phyloP scores from a whole-genome alignment of 371 early-diverging fungal genomes.

The Lichtheimia hyalospora region DNA sequence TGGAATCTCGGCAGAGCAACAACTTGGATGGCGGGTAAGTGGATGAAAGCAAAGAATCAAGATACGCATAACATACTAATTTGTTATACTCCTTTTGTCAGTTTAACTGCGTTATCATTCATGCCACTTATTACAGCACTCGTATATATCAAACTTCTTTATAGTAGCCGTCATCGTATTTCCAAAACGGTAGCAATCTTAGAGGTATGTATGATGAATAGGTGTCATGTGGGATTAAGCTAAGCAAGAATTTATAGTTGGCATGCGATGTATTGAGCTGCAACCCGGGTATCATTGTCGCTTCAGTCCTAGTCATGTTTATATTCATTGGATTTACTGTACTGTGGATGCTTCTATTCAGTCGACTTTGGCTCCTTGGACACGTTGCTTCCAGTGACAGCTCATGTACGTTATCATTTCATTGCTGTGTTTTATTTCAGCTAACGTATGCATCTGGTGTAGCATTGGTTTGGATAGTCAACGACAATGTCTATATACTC shows the following conservation, averaged over 20 bases:
- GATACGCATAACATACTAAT: background rate
- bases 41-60: no score
- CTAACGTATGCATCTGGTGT: background rate
- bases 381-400: conserved; percentile 22
- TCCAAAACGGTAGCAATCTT: conserved; percentile 60
- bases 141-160: conserved; percentile 35
- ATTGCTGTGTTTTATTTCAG: background rate
- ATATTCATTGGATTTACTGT: conserved; percentile 60
- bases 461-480: conserved; percentile 49
- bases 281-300: conserved; percentile 68
- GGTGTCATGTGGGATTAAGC: no score
- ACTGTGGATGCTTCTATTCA: conserved; percentile 70
- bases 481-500: conserved; percentile 52
- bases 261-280: conserved; percentile 72
- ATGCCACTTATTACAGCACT: conserved; percentile 53
- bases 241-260: conserved; percentile 37
- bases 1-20: conserved; percentile 49
- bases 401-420: background rate
- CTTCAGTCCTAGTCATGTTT: conserved; percentile 56
- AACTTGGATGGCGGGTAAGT: conserved; percentile 33
- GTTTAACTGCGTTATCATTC: conserved; percentile 54
- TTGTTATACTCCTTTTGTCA: conserved; percentile 7
- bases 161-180: conserved; percentile 40
- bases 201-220: conserved; percentile 34
- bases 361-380: conserved; percentile 67